phyloP scores from a whole-genome alignment of 1,284 basidiomycete genomes.

The Chiua sp. region DNA sequence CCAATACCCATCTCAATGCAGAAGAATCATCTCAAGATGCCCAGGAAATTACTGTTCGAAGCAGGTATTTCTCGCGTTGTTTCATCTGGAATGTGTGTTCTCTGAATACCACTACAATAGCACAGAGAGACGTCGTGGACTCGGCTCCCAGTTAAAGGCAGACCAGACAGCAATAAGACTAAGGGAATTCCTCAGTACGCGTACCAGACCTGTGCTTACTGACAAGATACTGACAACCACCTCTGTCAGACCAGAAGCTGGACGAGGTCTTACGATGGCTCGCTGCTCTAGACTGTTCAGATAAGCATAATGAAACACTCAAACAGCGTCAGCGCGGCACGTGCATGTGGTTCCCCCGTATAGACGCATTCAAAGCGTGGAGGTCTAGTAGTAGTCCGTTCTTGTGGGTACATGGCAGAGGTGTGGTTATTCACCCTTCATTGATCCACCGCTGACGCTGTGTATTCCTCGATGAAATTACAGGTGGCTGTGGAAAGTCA shows the following conservation, averaged over 20 bases:
- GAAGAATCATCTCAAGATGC: too few species aligned
- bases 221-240: neutral
- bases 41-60: neutral
- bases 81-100: neutral
- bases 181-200: too few species aligned
- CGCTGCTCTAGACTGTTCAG: neutral
- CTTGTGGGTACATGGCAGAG: slow-evolving; percentile 2
- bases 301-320: neutral
- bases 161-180: neutral
- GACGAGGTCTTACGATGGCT: neutral
- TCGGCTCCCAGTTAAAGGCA: neutral
- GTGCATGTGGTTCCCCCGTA: neutral
- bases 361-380: neutral
- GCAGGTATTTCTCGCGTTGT: neutral
- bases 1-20: too few species aligned
- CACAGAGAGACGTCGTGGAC: neutral
- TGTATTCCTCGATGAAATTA: too few species aligned
- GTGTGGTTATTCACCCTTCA: neutral
- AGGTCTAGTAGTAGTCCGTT: neutral
- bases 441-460: neutral
- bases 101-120: neutral
- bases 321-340: neutral
- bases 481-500: slow-evolving; percentile 1
- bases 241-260: neutral
- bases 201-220: too few species aligned